phyloP scores from a whole-genome alignment of 768 basidiomycete species.

The Mycena indigotica region DNA sequence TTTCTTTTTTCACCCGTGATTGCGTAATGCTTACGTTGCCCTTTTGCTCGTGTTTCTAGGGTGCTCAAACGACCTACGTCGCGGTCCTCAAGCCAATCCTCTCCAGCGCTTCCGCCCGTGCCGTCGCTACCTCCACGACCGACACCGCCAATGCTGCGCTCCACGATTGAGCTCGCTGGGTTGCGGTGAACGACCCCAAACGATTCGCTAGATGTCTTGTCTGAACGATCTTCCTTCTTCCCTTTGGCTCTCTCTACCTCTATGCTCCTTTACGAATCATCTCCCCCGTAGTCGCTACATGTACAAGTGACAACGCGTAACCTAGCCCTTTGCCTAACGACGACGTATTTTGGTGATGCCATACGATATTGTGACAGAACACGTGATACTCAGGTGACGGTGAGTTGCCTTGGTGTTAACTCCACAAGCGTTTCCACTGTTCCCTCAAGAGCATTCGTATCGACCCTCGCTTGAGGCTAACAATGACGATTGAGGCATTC shows the following conservation, averaged over 20 bases:
- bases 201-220: neutral
- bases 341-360: neutral
- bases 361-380: no score
- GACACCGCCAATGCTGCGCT: conserved; percentile 60
- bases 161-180: conserved; percentile 34
- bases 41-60: conserved; percentile 47
- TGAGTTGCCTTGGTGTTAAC: no score
- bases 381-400: no score
- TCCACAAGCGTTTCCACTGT: no score
- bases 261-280: neutral
- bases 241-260: neutral
- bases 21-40: conserved; percentile 5
- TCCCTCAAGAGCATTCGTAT: no score
- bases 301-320: neutral
- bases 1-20: no score
- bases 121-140: conserved; percentile 50
- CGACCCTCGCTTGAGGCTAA: no score
- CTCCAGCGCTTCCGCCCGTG: conserved; percentile 54
- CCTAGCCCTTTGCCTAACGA: conserved; percentile 1
- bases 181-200: neutral
- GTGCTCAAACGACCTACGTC: conserved; percentile 82
- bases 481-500: no score
- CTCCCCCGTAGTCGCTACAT: neutral
- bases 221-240: neutral
- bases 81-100: conserved; percentile 80